A percentile compares a stretch with the other conserved stretches of the same genome.
Conservation (phyloP, 1,139 yeast species). For the Groenewaldozyma sp. region DNA sequence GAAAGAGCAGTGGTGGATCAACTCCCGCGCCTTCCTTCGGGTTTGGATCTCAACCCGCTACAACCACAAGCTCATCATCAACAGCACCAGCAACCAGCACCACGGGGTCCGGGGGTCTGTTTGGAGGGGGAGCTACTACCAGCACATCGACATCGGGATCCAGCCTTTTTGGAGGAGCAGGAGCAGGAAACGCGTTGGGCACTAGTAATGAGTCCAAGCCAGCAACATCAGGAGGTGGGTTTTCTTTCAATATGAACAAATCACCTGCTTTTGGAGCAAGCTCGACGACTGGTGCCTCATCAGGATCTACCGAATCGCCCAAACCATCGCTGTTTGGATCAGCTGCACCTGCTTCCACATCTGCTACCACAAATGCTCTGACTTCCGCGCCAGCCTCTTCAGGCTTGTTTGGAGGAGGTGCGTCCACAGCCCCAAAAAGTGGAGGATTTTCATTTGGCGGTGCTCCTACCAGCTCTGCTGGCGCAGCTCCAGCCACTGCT, state of each 20-base stretch:
- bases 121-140: too few relatives aligned
- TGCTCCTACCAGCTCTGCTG: constrained; percentile 5
- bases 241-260: background rate
- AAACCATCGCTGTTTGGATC: background rate
- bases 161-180: too few relatives aligned
- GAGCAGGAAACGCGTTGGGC: too few relatives aligned
- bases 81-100: too few relatives aligned
- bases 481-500: background rate
- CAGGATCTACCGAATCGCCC: background rate
- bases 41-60: too few relatives aligned
- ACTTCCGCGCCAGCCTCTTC: too few relatives aligned
- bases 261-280: background rate
- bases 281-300: background rate
- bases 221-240: background rate
- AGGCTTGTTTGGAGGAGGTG: constrained; percentile 3
- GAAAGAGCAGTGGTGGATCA: too few relatives aligned
- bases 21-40: too few relatives aligned
- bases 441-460: constrained; percentile 7
- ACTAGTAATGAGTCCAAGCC: too few relatives aligned
- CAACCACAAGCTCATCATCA: too few relatives aligned
- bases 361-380: constrained; percentile 1
- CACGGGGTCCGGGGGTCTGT: background rate
- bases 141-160: too few relatives aligned
- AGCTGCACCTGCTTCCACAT: background rate
- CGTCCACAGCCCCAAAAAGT: background rate